These are phyloP conservation scores for Cordyceps farinosa DNA, from an alignment of 2,329 filamentous ascomycete species.

Conservation along the genomic window DNA sequence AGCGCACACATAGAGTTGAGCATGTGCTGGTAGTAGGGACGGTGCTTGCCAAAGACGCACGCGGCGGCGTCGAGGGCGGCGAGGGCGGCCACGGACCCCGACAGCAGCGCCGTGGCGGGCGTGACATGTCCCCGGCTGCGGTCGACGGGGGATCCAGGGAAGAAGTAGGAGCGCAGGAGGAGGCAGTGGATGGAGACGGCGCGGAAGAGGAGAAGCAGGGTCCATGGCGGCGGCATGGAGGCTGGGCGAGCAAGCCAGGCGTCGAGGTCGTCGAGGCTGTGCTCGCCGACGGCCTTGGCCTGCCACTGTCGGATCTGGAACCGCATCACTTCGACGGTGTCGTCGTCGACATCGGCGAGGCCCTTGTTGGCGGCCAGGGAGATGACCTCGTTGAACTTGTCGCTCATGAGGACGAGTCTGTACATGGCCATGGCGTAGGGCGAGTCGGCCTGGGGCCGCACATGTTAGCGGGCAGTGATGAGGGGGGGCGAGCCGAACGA, in stretches of 20 bases:
- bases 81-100: background rate
- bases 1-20: conserved; percentile 2
- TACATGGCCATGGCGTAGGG: conserved; percentile 24
- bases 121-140: background rate
- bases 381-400: conserved; percentile 23
- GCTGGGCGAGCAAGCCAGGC: background rate
- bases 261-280: background rate
- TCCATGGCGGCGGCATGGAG: conserved; percentile 1
- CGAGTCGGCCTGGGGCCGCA: background rate
- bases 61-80: conserved; percentile 10
- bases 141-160: background rate
- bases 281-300: conserved; percentile 23
- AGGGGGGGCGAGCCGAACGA: background rate
- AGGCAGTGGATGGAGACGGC: conserved; percentile 9
- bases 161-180: conserved; percentile 16
- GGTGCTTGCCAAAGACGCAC: conserved; percentile 6
- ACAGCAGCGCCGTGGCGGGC: background rate
- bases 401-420: conserved; percentile 23
- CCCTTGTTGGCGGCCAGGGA: conserved; percentile 17
- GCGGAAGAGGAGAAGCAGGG: background rate
- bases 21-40: conserved; percentile 11
- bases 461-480: too few relatives aligned
- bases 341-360: conserved; percentile 24
- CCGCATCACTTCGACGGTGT: conserved; percentile 28
- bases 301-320: conserved; percentile 30